Base-by-base conservation (phyloP, 1,284 basidiomycete species). In the Kalmanozyma brasiliensis region DNA sequence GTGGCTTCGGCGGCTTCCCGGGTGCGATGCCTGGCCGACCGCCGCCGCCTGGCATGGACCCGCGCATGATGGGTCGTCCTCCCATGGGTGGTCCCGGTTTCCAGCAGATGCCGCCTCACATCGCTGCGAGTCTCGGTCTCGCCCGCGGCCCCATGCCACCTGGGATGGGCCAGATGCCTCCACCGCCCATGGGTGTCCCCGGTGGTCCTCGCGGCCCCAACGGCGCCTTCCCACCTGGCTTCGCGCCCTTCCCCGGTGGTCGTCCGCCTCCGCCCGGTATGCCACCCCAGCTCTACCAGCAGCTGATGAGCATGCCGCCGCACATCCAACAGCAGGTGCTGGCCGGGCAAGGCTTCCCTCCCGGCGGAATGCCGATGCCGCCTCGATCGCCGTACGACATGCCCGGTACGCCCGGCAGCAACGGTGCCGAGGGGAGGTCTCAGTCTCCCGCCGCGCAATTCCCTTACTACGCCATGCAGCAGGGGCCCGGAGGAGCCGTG, bases 221-320 rank as follows among this genome's bases (percentile, higher is more conserved):
- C 33, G 57, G 48, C 23, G 49, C 43, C 26, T 70, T 65, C 66
- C 60, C 34, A 4, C 34, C 67, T n/a, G 48, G 42, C 9, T 67
- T 62, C 10, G 52, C 35, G 3, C 62, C 52, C 8, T 62, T 62
- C 49, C 56, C 57, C 6, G 65, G 65, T 23, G 57, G 57, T 8
- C 60, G 47, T 6, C 52, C 52, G 4, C 57, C 60, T 24, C 70
- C 73, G 32, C 68, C 68, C 4, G 70, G 70, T 6, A 69, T 77
- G 55, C 75, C 75, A 23, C 70, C 72, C 17, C 75, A 77, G 46
- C 35, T 77, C 32, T 76, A 77, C 58, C 75, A 77, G 57, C 75
- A 77, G 42, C 51, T 77, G 45, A 77, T 77, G 75, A 60, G 49
- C 49, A 60, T 77, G 51, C 75, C 75, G 8, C 75, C 75, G 24